Evolutionary conservation across 2,329 filamentous ascomycete species (phyloP).

Genomic region (Cordyceps javanica): DNA sequence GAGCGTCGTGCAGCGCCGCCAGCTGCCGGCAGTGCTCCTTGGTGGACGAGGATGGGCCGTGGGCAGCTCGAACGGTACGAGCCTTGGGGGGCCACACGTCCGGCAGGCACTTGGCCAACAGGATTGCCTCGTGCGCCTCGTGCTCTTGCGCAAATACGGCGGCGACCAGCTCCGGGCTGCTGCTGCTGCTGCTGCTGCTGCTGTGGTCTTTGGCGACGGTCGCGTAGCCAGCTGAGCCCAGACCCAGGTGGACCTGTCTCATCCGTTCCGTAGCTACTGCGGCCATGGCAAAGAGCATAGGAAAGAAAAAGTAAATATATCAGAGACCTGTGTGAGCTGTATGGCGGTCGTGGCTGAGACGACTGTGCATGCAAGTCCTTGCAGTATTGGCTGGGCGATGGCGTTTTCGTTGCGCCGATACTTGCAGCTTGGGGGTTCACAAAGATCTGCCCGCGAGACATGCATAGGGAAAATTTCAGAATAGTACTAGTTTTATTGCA

Average conservation of each 20-base stretch:
- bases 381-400: not conserved
- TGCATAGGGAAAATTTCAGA: not conserved
- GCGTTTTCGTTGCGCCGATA: not conserved
- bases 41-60: slow-evolving; percentile 29
- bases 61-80: slow-evolving; percentile 24
- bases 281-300: not conserved
- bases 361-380: not conserved
- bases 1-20: slow-evolving; percentile 23
- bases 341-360: not conserved
- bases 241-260: slow-evolving; percentile 1
- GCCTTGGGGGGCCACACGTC: slow-evolving; percentile 23
- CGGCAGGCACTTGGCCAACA: slow-evolving; percentile 20
- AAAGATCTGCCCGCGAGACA: not conserved
- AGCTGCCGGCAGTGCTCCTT: slow-evolving; percentile 25
- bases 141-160: slow-evolving; percentile 18
- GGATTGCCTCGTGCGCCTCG: slow-evolving; percentile 13
- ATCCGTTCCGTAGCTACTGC: not conserved
- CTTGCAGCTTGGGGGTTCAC: not conserved
- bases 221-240: not conserved
- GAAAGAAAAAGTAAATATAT: too few relatives aligned
- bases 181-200: not conserved
- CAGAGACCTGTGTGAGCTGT: too few relatives aligned
- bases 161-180: not conserved
- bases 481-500: too few relatives aligned
- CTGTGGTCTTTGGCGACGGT: not conserved